A percentile compares a stretch with the other conserved stretches of the same genome.
Evolutionary conservation across 1,284 basidiomycete species (phyloP).

Genomic region (Anthracocystis panici-leucophaei): DNA sequence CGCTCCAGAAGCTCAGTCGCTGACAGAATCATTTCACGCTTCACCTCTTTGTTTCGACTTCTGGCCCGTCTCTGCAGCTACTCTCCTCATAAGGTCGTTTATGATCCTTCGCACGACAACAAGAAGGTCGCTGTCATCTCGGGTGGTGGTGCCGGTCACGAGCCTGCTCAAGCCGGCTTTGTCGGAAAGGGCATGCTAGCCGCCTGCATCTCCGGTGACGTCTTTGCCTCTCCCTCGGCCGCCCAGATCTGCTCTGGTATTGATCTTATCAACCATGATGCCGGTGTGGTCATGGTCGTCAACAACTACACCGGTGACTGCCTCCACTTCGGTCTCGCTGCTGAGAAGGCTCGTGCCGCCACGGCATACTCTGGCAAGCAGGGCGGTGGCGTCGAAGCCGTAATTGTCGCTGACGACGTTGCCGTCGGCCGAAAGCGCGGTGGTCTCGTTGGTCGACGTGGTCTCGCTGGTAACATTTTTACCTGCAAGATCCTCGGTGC

Average conservation of each 20-base stretch:
- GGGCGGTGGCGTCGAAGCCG: slow-evolving; percentile 71
- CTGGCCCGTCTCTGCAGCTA: slow-evolving; percentile 37
- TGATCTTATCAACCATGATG: slow-evolving; percentile 71
- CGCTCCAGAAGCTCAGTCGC: neutral
- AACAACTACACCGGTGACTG: slow-evolving; percentile 72
- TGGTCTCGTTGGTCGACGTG: slow-evolving; percentile 72
- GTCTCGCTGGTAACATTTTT: slow-evolving; percentile 71
- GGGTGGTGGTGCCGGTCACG: slow-evolving; percentile 72
- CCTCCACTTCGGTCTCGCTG: slow-evolving; percentile 72
- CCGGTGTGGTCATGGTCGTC: slow-evolving; percentile 69
- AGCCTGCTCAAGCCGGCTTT: slow-evolving; percentile 70
- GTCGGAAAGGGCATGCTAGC: slow-evolving; percentile 71
- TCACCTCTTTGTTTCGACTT: neutral
- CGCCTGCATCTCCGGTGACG: slow-evolving; percentile 72
- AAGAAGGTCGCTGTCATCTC: slow-evolving; percentile 71
- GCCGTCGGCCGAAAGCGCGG: slow-evolving; percentile 71
- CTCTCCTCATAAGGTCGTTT: slow-evolving; percentile 67
- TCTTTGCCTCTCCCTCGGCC: slow-evolving; percentile 73
- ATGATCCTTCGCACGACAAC: slow-evolving; percentile 65
- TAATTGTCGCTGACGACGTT: slow-evolving; percentile 72
- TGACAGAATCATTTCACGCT: neutral
- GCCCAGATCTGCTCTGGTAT: slow-evolving; percentile 71
- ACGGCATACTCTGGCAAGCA: slow-evolving; percentile 59
- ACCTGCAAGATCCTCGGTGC: slow-evolving; percentile 68
- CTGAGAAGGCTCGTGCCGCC: slow-evolving; percentile 67